A percentile compares a stretch with the other conserved stretches of the same genome.
phyloP scores from a whole-genome alignment of 192 early-diverging fungal genomes.

The Entomortierella lignicola region DNA sequence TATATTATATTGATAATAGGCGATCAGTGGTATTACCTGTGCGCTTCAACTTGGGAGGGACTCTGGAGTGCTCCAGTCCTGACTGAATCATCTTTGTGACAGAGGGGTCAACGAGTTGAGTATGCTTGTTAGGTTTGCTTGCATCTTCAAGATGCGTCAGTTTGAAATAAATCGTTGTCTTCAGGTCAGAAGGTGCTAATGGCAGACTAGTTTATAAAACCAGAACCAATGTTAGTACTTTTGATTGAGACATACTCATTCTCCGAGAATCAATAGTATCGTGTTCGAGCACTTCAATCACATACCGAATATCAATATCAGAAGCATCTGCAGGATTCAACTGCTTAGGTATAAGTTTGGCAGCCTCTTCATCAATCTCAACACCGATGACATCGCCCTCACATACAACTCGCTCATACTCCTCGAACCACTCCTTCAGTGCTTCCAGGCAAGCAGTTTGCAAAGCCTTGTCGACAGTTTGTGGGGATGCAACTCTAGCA shows the following conservation, averaged over 20 bases:
- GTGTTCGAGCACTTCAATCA: not conserved
- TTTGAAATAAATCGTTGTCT: slow-evolving; percentile 53
- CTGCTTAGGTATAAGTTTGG: slow-evolving; percentile 55
- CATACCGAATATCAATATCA: slow-evolving; percentile 52
- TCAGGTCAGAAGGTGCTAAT: slow-evolving; percentile 15
- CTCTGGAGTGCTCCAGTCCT: slow-evolving; percentile 69
- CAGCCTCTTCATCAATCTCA: slow-evolving; percentile 69
- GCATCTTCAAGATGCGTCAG: slow-evolving; percentile 47
- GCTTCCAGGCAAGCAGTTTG: slow-evolving; percentile 67
- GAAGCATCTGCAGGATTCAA: slow-evolving; percentile 51
- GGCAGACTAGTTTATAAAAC: slow-evolving; percentile 6
- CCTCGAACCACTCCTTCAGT: slow-evolving; percentile 75
- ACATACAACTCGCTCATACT: slow-evolving; percentile 69
- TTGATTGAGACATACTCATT: not conserved
- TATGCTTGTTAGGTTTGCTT: slow-evolving; percentile 33
- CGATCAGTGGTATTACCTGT: slow-evolving; percentile 3
- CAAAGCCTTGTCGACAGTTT: slow-evolving; percentile 68
- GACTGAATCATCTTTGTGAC: slow-evolving; percentile 72
- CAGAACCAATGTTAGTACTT: not conserved
- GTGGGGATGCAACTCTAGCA: slow-evolving; percentile 73
- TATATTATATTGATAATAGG: slow-evolving; percentile 22
- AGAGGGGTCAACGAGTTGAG: slow-evolving; percentile 62
- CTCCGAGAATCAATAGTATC: not conserved
- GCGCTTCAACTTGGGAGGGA: slow-evolving; percentile 58
- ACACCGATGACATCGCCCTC: slow-evolving; percentile 77